Evolutionary conservation across 2,329 filamentous ascomycete genomes (phyloP), one percentile per base, ranked within the genome.

Genomic region (Hypoxylon sp.): DNA sequence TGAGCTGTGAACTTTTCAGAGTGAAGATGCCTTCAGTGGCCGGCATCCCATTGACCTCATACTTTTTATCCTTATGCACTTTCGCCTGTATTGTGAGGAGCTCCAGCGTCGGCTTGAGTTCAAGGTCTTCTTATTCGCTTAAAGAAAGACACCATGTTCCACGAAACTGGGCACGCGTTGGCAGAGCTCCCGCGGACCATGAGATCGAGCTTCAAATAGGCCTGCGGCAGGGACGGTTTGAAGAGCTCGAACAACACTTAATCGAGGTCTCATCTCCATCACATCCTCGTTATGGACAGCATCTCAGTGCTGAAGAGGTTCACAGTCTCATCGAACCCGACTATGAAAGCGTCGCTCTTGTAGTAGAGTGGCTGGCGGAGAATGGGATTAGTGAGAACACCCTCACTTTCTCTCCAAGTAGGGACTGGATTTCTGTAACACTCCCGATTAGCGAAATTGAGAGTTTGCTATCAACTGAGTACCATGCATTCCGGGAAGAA

Each of bases 71-170:
- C 8, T n/a, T 2, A 5, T 41, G 37, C 37, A 7, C 37, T 9
- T 41, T 41, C 16, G 37, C 37, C 4, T 41, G 21, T 29, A 8
- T 43, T 41, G 37, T 23, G 14, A 54, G 21, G 11, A 12, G 39
- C 51, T 41, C 14, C 12, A 30, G 25, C n/a, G 16, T 30, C 23
- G 25, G 39, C 19, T 19, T 37, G 5, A 30, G 34, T 16, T 30
- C 21, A 8, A 14, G 34, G 5, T 53, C 50, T 39, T 45, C 51
- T 29, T 41, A 54, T 43, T 23, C 34, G 12, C 27, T 54, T 41
- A 54, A 54, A 54, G 51, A 54, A 41, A 39, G 51, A 16, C 51
- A 54, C 19, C 14, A 29, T 29, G 51, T 29, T 19, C 51, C 51
- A 14, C 23, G 51, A 2, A 41, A 37, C 25, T 54, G 51, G 51